These are phyloP conservation scores for Pestalotiopsis sp. DNA, from an alignment of 2,329 filamentous ascomycete genomes.

Conservation along the genomic window DNA sequence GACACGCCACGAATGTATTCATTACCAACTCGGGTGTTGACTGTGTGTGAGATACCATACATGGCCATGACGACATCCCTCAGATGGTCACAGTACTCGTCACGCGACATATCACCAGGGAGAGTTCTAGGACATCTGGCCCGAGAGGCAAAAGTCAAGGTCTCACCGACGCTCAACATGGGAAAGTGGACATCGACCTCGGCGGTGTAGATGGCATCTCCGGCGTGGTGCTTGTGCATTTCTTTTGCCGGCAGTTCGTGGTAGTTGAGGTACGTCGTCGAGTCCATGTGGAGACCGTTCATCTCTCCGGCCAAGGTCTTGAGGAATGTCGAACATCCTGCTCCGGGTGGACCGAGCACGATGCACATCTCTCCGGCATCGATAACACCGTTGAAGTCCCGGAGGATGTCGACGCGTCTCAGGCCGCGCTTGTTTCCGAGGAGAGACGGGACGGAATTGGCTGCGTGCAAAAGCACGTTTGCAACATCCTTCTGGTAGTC, in stretches of 20 bases:
- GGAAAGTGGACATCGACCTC: conserved; percentile 68
- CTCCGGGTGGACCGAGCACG: conserved; percentile 48
- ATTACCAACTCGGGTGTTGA: conserved; percentile 70
- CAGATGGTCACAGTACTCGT: conserved; percentile 33
- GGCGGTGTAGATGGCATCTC: conserved; percentile 66
- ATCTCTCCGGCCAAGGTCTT: conserved; percentile 61
- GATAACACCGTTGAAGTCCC: conserved; percentile 54
- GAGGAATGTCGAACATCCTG: conserved; percentile 58
- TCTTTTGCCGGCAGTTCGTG: conserved; percentile 38
- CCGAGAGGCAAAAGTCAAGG: conserved; percentile 64
- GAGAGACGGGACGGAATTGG: background rate
- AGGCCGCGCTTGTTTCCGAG: conserved; percentile 16
- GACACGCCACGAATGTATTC: conserved; percentile 73
- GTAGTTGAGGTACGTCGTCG: conserved; percentile 52
- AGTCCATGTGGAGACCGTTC: conserved; percentile 48
- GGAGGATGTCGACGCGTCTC: conserved; percentile 50
- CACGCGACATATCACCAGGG: background rate
- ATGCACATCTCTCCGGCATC: conserved; percentile 54
- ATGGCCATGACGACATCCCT: conserved; percentile 76
- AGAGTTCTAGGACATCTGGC: conserved; percentile 38
- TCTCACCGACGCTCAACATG: conserved; percentile 66
- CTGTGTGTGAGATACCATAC: conserved; percentile 74
- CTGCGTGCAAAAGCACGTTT: background rate
- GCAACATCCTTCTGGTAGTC: conserved; percentile 33
- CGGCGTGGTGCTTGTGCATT: conserved; percentile 36